A percentile compares a stretch with the other conserved stretches of the same genome.
phyloP scores from a whole-genome alignment of 2,329 filamentous ascomycete species.

The Verticillium nubilum region DNA sequence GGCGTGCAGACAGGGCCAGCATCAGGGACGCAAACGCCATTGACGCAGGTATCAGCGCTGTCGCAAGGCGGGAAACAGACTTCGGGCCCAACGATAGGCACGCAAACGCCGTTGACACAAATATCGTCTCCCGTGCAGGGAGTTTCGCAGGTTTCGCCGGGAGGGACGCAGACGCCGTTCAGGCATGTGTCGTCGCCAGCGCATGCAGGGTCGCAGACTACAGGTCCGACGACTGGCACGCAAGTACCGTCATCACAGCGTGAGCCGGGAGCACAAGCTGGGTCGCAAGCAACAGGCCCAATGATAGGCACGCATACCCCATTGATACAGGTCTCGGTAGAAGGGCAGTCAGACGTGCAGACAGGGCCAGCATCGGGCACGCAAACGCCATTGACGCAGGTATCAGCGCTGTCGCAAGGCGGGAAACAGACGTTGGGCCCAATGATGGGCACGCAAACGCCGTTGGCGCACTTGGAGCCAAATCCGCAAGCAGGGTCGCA shows the following conservation, averaged over 20 bases:
- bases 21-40: not conserved
- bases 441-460: not conserved
- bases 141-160: not conserved
- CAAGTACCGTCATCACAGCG: not conserved
- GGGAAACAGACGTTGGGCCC: not conserved
- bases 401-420: not conserved
- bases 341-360: not conserved
- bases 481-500: conserved; percentile 1
- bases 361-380: not conserved
- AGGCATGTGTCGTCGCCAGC: not conserved
- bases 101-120: not conserved
- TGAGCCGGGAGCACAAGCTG: not conserved
- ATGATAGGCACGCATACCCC: not conserved
- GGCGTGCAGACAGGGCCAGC: not conserved
- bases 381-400: not conserved
- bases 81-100: not conserved
- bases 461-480: not conserved
- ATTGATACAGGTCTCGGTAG: not conserved
- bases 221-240: not conserved
- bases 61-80: not conserved
- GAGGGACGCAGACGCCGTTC: not conserved
- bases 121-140: not conserved
- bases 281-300: not conserved
- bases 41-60: not conserved
- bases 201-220: not conserved